Base-by-base conservation (phyloP, 1,284 basidiomycete genomes). In the Ustilago loliicola region DNA sequence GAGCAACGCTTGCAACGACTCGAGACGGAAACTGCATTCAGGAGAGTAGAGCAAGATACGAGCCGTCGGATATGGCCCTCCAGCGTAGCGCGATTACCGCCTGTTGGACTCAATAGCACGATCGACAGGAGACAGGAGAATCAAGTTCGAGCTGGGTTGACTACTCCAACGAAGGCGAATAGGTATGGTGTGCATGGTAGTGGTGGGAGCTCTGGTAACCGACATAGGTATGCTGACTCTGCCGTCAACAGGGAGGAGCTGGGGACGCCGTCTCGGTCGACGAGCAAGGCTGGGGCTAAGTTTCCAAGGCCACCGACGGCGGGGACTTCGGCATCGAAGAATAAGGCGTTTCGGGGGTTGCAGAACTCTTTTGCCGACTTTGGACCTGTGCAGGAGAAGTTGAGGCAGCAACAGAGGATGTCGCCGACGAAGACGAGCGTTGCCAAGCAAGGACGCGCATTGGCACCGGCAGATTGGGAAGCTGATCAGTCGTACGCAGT, bases 41-140 rank as follows among this genome's bases (percentile, higher is more conserved):
- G 81, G 29, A 70, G 81, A 32, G 80, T 82, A 42, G 81, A 82
- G 42, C 81, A 82, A 62, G 81, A 82, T 42, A 79, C 81, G 6
- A 77, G 67, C 40, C 73, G 79, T 10, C 73, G 75, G 13, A 72
- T 74, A 40, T 82, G 81, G 81, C 79, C 81, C 1, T 79, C 81
- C 7, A 76, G 75, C 36, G 65, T 80, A 30, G 68, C 71, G 6
- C 71, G 80, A 1, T 63, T 79, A 2, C 68, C 74, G 11, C 72
- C 79, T 5, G 50, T 67, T 13, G 65, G 71, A 1, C 61, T 78
- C 8, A 52, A 59, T 17, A 55, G 64, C 32, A 30, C 21, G 42
- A 21, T 63, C 21, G 72, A 74, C 30, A 50, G 76, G 17, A 61
- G 71, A 10, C 61, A 71, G 23, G 67, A 78, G n/a, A 68, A 55